Evolutionary conservation across 176 grass and related monocot genomes (phyloP), one percentile per base, ranked within the genome.

Genomic region (Phragmites australis): DNA sequence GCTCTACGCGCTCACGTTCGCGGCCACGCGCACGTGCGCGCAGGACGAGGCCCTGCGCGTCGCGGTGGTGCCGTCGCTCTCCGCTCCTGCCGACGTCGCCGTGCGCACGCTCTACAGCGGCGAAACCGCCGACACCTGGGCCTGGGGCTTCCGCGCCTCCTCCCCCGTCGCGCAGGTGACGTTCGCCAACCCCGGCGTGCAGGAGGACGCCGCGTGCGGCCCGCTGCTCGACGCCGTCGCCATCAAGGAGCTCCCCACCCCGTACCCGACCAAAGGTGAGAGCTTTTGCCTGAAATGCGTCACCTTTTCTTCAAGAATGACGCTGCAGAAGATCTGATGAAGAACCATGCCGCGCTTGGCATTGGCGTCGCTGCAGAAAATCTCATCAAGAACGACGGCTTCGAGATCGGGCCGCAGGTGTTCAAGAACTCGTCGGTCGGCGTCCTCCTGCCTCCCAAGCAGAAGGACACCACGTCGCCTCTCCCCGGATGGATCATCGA

Each of bases 401-500:
- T 95, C 51, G 93, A 95, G 86, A 86, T 87, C 66, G 93, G 93
- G 0, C 93, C 90, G 0, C 90, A 88, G 46, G 92, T 99, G 70
- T 89, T 99, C 49, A 90, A 89, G 86, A 99, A 99, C 84, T 91
- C 90, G 12, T 80, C 86, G 32, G 65, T 89, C 0, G 93, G 93
- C 21, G 81, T 92, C 17, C 87, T 95, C 16, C 79, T 95, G 3
- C 93, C 93, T 0, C 93, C 93, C 0, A 95, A 93, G 84, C 92
- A 99, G 75, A 85, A 95, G 74, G 92, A 99, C 71, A 57, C 25
- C 16, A 93, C 88, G 19, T 99, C 96, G 10, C 96, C 96, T 11
- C 92, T 99, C 0, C 96, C 96, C 0, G 96, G 96, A 0, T 99
- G 96, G 96, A 99, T 99, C 82, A 95, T 99, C 82, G 96, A 94